These are phyloP conservation scores for Arctostaphylos glauca DNA, from an alignment of 148 eudicot species.

Conservation along the genomic window DNA sequence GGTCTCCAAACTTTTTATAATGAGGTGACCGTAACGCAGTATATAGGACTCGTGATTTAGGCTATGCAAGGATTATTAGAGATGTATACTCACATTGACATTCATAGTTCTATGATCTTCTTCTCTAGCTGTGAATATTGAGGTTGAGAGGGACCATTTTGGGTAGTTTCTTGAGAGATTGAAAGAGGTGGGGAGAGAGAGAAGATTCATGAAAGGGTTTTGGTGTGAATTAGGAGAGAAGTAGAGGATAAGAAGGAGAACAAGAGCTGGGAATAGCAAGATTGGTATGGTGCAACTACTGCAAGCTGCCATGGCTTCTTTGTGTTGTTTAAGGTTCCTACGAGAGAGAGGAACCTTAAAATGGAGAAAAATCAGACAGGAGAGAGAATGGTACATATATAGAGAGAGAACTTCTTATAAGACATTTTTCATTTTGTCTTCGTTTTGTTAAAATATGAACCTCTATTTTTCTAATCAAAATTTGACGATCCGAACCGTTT, in stretches of 20 bases:
- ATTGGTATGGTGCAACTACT: not conserved
- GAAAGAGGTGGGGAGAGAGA: not conserved
- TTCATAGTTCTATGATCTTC: not conserved
- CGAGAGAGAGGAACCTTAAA: no score
- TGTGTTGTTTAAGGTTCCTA: no score
- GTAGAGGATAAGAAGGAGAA: slow-evolving; percentile 3
- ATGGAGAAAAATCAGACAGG: no score
- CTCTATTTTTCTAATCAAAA: no score
- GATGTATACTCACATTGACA: not conserved
- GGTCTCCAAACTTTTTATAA: no score
- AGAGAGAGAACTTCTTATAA: no score
- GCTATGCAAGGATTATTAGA: not conserved
- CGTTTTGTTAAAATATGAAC: no score
- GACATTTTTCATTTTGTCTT: no score
- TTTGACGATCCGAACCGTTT: no score
- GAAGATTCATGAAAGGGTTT: not conserved
- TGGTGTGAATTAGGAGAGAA: not conserved
- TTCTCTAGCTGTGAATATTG: not conserved
- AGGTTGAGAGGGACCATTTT: not conserved
- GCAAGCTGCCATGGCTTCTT: slow-evolving; percentile 6
- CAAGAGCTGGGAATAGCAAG: slow-evolving; percentile 9
- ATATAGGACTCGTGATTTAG: not conserved
- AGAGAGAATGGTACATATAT: no score
- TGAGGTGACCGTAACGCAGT: not conserved
- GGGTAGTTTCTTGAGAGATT: not conserved